Percentiles rank a stretch among this genome's conserved stretches.
Evolutionary conservation across 176 grass and related monocot species (phyloP).

Genomic region (Elaeis guineensis): DNA sequence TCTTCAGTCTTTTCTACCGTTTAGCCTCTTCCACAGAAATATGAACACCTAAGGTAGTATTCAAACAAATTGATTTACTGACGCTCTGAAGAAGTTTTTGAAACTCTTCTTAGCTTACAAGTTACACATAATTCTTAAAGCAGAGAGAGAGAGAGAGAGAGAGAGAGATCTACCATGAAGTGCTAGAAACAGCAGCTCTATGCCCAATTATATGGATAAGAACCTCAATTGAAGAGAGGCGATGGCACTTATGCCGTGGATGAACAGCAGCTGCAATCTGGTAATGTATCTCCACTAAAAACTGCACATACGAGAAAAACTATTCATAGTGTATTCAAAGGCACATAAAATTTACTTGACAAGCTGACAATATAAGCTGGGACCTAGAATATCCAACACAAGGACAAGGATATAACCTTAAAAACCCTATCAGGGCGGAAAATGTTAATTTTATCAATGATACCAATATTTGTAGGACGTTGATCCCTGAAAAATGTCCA

Average conservation of each 20-base stretch:
- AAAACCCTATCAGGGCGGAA: slow-evolving; percentile 92
- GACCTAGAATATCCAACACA: not conserved
- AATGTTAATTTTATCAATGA: slow-evolving; percentile 86
- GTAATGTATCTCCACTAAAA: slow-evolving; percentile 81
- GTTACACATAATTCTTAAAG: too few species aligned
- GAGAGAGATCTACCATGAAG: slow-evolving; percentile 65
- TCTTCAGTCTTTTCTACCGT: too few species aligned
- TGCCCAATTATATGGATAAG: slow-evolving; percentile 73
- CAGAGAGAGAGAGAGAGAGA: slow-evolving; percentile 3
- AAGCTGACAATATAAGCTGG: not conserved
- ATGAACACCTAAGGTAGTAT: too few species aligned
- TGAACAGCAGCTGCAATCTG: slow-evolving; percentile 74
- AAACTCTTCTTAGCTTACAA: too few species aligned
- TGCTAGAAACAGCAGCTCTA: slow-evolving; percentile 71
- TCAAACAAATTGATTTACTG: too few species aligned
- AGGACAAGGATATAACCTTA: slow-evolving; percentile 37
- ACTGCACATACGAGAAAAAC: slow-evolving; percentile 39
- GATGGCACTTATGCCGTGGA: slow-evolving; percentile 63
- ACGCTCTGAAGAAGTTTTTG: too few species aligned
- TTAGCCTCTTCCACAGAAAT: too few species aligned
- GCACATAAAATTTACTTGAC: too few species aligned
- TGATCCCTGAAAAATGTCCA: slow-evolving; percentile 43
- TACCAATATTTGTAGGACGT: slow-evolving; percentile 28
- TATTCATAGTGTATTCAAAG: not conserved
- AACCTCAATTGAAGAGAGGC: slow-evolving; percentile 66